phyloP scores from a whole-genome alignment of 139 green algal genomes.

The Spirogloea muscicola region DNA sequence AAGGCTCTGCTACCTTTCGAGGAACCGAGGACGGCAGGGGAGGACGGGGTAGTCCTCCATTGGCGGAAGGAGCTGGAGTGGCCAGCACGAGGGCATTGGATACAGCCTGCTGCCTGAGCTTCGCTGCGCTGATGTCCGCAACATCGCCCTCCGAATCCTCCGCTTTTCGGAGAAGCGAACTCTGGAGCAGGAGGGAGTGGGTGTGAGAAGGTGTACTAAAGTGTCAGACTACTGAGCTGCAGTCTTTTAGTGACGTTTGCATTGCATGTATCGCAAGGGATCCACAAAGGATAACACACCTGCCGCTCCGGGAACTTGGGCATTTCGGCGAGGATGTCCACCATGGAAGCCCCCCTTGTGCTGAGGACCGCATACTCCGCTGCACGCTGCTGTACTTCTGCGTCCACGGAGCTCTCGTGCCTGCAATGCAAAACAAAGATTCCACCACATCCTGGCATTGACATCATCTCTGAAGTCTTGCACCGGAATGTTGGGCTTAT shows the following conservation, averaged over 20 bases:
- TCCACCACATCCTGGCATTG: neutral
- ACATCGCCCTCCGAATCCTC: slow-evolving; percentile 24
- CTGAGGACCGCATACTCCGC: slow-evolving; percentile 79
- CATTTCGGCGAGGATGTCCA: slow-evolving; percentile 51
- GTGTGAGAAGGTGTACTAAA: neutral
- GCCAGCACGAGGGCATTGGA: slow-evolving; percentile 21
- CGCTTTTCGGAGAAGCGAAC: slow-evolving; percentile 13
- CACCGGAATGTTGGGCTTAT: neutral
- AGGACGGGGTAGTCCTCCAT: slow-evolving; percentile 5
- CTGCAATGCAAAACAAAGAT: slow-evolving; percentile 8
- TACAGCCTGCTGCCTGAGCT: neutral
- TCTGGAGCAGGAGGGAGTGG: neutral
- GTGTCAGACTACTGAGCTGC: neutral
- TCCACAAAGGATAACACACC: neutral
- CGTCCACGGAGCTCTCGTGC: slow-evolving; percentile 62
- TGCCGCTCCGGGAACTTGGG: slow-evolving; percentile 54
- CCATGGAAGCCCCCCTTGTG: slow-evolving; percentile 26
- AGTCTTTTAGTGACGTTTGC: no score
- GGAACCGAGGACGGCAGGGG: neutral
- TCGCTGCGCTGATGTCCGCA: slow-evolving; percentile 9
- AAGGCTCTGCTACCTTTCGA: no score
- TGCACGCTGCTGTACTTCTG: slow-evolving; percentile 91
- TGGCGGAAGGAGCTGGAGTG: slow-evolving; percentile 9
- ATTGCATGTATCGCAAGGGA: neutral
- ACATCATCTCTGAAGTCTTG: neutral